Base-by-base conservation (phyloP, 2,329 filamentous ascomycete genomes). In the Fusarium aywerte region DNA sequence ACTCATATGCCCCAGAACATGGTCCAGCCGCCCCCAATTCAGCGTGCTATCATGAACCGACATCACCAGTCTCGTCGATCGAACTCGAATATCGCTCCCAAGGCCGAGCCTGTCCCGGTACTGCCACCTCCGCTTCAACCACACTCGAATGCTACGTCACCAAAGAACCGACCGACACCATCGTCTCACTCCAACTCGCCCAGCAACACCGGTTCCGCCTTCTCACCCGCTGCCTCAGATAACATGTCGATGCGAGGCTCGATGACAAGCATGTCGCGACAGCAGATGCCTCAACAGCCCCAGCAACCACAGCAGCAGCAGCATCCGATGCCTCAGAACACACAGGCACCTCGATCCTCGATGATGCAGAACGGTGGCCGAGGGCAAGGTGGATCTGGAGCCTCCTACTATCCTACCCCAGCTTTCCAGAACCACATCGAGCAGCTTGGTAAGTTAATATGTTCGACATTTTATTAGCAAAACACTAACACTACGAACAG, bases 391-490 rank as follows among this genome's bases (percentile, higher is more conserved):
- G 78, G 78, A 68, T 76, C 81, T 43, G 74, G 80, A 62, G 77
- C 83, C 47, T 77, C 84, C 52, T 97, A 91, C 80, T 97, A 97
- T 76, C 89, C 92, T 48, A 91, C 92, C 58, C 91, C 92, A 18
- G 82, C 83, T 3, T 97, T 97, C 80, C 93, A 96, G 76, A 96
- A 92, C 78, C 95, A 97, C 79, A 94, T 96, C 80, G 92, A 96
- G 80, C 93, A 97, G 84, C 88, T 98, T 79, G 95, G 95, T 91
- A 93, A 92, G 93, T 74, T 9, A 21, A 40, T 40, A 21, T 25
- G 25, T 1, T 3, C 4, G 20, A 79, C 74, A 73, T 75, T 84
- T 84, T 82, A 84, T 86, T 81, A 15, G 20, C 83, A 87, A 77
- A 88, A 85, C 85, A 44, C 85, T 90, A 83, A 91, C 86, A 84